phyloP scores from a whole-genome alignment of 768 basidiomycete species.

The Lactarius psammicola region DNA sequence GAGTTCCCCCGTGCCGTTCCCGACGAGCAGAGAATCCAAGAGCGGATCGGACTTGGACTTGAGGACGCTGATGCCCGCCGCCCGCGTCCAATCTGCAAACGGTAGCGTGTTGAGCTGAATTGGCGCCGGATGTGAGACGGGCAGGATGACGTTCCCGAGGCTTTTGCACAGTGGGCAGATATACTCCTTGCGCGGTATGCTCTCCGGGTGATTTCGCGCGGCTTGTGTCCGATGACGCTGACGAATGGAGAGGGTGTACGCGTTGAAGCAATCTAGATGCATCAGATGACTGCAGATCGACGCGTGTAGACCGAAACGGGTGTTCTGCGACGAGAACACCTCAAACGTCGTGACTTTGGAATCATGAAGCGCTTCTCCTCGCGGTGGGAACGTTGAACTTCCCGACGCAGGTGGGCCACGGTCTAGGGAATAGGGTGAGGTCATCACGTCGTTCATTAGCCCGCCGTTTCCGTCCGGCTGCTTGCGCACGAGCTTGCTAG shows the following conservation, averaged over 20 bases:
- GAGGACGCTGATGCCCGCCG: constrained; percentile 84
- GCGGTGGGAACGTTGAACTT: constrained; percentile 49
- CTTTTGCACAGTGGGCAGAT: constrained; percentile 98
- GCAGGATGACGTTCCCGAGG: constrained; percentile 90
- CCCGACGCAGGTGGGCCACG: constrained; percentile 38
- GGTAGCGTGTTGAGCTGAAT: constrained; percentile 53
- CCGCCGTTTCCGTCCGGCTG: constrained; percentile 62
- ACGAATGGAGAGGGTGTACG: constrained; percentile 82
- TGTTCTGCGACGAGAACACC: constrained; percentile 66
- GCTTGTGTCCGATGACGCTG: constrained; percentile 86
- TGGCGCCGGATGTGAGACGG: constrained; percentile 58
- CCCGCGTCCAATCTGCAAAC: constrained; percentile 88
- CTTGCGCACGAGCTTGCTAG: constrained; percentile 78
- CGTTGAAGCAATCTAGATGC: constrained; percentile 93
- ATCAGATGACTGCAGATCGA: constrained; percentile 96
- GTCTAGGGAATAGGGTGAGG: constrained; percentile 65
- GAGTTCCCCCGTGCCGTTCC: constrained; percentile 83
- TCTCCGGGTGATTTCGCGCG: constrained; percentile 92
- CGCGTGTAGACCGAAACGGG: constrained; percentile 80
- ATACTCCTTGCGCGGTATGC: constrained; percentile 89
- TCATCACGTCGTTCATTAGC: constrained; percentile 72
- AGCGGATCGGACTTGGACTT: constrained; percentile 75
- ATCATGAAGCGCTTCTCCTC: constrained; percentile 49
- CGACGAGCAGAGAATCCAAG: constrained; percentile 70
- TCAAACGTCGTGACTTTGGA: constrained; percentile 59